Evolutionary conservation across 495 filamentous ascomycete species (phyloP).

Genomic region (Aspergillus wentii): DNA sequence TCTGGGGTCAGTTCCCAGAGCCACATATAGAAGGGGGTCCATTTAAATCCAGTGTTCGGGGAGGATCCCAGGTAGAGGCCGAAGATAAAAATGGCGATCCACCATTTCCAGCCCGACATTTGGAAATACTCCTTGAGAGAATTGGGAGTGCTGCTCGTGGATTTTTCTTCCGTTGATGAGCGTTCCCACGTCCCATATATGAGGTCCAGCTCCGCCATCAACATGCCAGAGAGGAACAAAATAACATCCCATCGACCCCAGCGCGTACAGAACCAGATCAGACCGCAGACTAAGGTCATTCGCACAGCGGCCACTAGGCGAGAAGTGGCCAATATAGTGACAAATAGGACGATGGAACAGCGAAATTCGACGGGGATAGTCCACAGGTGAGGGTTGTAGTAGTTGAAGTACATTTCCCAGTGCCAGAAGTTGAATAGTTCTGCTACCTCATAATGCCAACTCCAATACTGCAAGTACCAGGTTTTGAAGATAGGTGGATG

Average conservation of each 20-base stretch:
- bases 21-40: conserved; percentile 43
- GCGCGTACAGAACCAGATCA: conserved; percentile 52
- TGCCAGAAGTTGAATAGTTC: conserved; percentile 49
- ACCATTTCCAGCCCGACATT: conserved; percentile 45
- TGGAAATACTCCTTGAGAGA: conserved; percentile 27
- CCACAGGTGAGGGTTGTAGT: conserved; percentile 67
- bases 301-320: conserved; percentile 43
- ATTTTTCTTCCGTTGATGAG: conserved; percentile 15
- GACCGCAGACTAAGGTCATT: conserved; percentile 33
- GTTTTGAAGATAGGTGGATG: conserved; percentile 41
- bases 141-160: conserved; percentile 14
- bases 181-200: conserved; percentile 42
- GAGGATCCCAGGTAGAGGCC: conserved; percentile 41
- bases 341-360: conserved; percentile 60
- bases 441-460: conserved; percentile 43
- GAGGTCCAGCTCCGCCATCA: conserved; percentile 55
- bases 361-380: conserved; percentile 70
- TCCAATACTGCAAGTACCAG: conserved; percentile 40
- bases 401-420: conserved; percentile 48
- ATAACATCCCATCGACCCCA: conserved; percentile 56
- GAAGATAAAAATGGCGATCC: conserved; percentile 43
- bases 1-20: conserved; percentile 34
- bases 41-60: conserved; percentile 39
- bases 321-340: conserved; percentile 52
- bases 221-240: conserved; percentile 54